phyloP scores from a whole-genome alignment of 2,329 filamentous ascomycete genomes.

The Chrysosporium queenslandicum region DNA sequence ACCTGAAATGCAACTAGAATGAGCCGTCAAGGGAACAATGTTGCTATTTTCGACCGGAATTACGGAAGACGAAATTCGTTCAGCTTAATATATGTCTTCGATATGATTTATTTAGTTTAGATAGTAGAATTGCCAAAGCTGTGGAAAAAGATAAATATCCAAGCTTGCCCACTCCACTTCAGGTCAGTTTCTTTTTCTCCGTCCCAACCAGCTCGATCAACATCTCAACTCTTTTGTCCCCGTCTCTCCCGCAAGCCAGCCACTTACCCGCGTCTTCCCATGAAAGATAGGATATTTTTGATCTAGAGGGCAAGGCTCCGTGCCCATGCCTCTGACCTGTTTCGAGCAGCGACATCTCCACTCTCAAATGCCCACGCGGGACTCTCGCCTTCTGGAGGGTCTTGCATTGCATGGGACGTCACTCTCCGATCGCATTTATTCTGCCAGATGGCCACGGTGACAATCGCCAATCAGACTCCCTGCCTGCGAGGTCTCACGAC shows the following conservation, averaged over 20 bases:
- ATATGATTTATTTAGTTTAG: too few species aligned
- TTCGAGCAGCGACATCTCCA: neutral
- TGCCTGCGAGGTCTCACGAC: slow-evolving; percentile 19
- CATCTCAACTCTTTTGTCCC: neutral
- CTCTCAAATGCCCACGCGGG: slow-evolving; percentile 18
- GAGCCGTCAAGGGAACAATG: too few species aligned
- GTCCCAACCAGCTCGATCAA: neutral
- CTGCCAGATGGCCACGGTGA: slow-evolving; percentile 27
- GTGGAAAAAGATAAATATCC: neutral
- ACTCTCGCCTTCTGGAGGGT: slow-evolving; percentile 16
- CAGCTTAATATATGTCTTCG: too few species aligned
- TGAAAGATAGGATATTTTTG: slow-evolving; percentile 1
- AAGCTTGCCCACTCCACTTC: neutral
- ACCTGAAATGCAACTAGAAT: too few species aligned
- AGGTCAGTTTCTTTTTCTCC: slow-evolving; percentile 2
- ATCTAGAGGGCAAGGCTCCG: slow-evolving; percentile 9
- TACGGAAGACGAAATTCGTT: too few species aligned
- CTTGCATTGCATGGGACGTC: slow-evolving; percentile 19
- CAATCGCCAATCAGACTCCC: slow-evolving; percentile 23
- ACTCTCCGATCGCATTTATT: slow-evolving; percentile 18
- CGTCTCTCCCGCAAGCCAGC: neutral
- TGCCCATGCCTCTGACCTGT: slow-evolving; percentile 14
- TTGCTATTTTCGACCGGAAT: too few species aligned
- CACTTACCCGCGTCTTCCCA: neutral
- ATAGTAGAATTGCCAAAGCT: neutral